Conservation (phyloP, 179 eudicot genomes). For the Carnegiea gigantea region DNA sequence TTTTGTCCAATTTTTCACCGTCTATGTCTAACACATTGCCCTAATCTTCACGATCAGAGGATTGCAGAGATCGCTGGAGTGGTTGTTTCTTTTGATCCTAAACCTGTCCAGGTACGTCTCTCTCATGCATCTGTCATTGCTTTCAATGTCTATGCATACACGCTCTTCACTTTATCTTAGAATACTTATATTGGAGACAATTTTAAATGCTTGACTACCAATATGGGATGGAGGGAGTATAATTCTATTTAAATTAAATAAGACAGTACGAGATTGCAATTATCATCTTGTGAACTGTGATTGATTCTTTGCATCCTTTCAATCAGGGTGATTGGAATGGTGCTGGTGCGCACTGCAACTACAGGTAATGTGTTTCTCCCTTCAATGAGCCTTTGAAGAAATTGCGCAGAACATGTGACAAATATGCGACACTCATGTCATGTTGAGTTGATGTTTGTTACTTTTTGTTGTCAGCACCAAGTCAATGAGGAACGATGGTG, state of each 20-base stretch:
- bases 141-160: not conserved
- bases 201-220: too few species aligned
- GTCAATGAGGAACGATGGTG: conserved; percentile 65
- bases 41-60: conserved; percentile 39
- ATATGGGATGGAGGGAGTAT: too few species aligned
- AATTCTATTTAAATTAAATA: too few species aligned
- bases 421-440: not conserved
- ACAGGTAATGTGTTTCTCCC: conserved; percentile 36
- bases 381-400: not conserved
- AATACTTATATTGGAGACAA: too few species aligned
- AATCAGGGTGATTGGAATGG: conserved; percentile 73
- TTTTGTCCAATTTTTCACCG: not conserved
- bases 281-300: too few species aligned
- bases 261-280: too few species aligned
- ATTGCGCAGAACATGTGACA: not conserved
- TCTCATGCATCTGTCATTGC: not conserved
- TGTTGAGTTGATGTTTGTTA: not conserved
- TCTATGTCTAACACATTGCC: conserved; percentile 1
- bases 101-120: conserved; percentile 36
- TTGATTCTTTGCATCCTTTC: too few species aligned
- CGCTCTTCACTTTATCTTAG: too few species aligned
- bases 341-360: conserved; percentile 76
- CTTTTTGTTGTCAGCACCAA: conserved; percentile 39
- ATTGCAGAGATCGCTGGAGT: conserved; percentile 62
- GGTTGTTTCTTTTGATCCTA: conserved; percentile 63